Percentiles rank a stretch among this genome's conserved stretches.
Evolutionary conservation across 2,329 filamentous ascomycete genomes (phyloP).

Genomic region (Colletotrichum liriopes): DNA sequence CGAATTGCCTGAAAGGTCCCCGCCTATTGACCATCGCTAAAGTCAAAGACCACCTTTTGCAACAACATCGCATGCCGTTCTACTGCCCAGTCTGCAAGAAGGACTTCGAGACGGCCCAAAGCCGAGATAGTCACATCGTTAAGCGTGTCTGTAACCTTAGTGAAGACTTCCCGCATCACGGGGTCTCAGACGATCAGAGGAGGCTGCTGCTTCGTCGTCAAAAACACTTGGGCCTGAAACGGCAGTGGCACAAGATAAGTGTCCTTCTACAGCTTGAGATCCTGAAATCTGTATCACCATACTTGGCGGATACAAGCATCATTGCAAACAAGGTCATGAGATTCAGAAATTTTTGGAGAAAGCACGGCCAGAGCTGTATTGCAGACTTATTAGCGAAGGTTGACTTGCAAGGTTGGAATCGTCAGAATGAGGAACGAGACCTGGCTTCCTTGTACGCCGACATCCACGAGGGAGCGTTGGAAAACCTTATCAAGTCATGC

Average conservation of each 20-base stretch:
- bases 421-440: slow-evolving; percentile 2
- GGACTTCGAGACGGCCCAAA: not conserved
- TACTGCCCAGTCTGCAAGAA: slow-evolving; percentile 22
- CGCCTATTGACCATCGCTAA: not conserved
- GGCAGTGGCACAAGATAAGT: slow-evolving; percentile 19
- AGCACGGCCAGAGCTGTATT: not conserved
- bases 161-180: not conserved
- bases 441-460: slow-evolving; percentile 3
- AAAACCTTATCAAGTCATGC: not conserved
- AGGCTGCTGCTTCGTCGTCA: not conserved
- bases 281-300: not conserved
- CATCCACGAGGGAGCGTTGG: not conserved
- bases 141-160: not conserved
- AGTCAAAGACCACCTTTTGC: slow-evolving; percentile 13
- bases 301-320: not conserved
- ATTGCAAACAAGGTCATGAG: not conserved
- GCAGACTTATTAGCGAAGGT: not conserved
- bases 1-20: not conserved
- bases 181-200: slow-evolving; percentile 12
- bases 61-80: slow-evolving; percentile 11
- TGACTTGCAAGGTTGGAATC: not conserved
- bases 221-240: not conserved
- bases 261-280: not conserved
- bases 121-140: slow-evolving; percentile 12
- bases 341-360: slow-evolving; percentile 15